Base-by-base conservation (phyloP, 2,329 filamentous ascomycete genomes). In the Trichophaea hybrida region DNA sequence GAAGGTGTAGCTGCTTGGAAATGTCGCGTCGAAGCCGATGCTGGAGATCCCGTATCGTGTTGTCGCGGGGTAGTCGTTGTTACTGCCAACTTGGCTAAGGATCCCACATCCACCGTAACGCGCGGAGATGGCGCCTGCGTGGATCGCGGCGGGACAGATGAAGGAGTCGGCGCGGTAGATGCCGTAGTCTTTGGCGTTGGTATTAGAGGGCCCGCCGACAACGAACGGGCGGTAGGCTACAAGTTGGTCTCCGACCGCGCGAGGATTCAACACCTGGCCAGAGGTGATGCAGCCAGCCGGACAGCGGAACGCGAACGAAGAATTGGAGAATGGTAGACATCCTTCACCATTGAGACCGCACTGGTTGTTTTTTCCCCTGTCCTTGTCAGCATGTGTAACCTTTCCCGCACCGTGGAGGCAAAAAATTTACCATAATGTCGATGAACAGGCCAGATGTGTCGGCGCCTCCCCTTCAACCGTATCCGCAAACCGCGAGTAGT, bases 151-250 rank as follows among this genome's bases (percentile, higher is more conserved):
- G 60, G 82, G 84, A 69, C 89, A 95, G 58, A 95, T 84, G 73
- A 87, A 94, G 12, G 88, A 94, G 72, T 95, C 89, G 7, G 86
- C 88, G 15, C 93, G 85, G 71, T 97, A 97, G 24, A 86, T 75
- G 0, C 84, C 78, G 55, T 75, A 73, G 49, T 62, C 53, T 46
- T 62, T 10, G 8, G 58, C 46, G 38, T 13, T 55, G 34, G 69
- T 71, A 5, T 68, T 52, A 4, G 75, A 71, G 0, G 80, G 80
- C 0, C 84, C 84, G n/a, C 85, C 85, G 32, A 88, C 75, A 1
- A 88, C 78, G n/a, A 87, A 70, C 0, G 81, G 74, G 31, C 72
- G 73, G 69, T 88, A 88, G 50, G 79, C 74, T 55, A 86, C 74
- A 65, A 84, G 80, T 66, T 83, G 77, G 64, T 81, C 79, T 37